These are phyloP conservation scores for Phaseolus lunatus DNA, from an alignment of 306 rosid genomes.

Conservation along the genomic window DNA sequence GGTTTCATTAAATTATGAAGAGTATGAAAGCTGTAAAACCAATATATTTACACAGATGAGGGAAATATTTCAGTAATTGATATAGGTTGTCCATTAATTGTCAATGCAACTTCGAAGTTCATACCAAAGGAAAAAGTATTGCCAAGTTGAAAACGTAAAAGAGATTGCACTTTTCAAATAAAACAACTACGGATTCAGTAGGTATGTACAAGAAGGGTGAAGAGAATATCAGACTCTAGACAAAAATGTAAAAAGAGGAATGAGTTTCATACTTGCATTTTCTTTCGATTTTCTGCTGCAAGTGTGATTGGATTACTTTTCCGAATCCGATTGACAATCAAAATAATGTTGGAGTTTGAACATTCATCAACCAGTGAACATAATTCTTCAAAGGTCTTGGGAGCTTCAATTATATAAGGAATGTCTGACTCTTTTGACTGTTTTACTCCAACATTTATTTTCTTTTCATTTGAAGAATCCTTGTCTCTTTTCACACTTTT, in stretches of 20 bases:
- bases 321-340: conserved; percentile 82
- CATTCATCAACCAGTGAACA: conserved; percentile 59
- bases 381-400: conserved; percentile 76
- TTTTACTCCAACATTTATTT: conserved; percentile 54
- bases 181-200: not conserved
- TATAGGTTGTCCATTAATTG: conserved; percentile 3
- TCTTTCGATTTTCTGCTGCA: conserved; percentile 85
- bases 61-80: conserved; percentile 7
- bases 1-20: not conserved
- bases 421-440: conserved; percentile 58
- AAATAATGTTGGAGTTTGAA: conserved; percentile 64
- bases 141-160: not conserved
- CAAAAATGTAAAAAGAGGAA: conserved; percentile 26
- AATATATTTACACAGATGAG: conserved; percentile 6
- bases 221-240: conserved; percentile 29
- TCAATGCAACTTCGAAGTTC: not conserved
- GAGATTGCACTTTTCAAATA: conserved; percentile 11
- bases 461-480: conserved; percentile 53
- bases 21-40: not conserved
- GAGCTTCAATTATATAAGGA: conserved; percentile 92
- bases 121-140: not conserved
- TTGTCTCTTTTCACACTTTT: conserved; percentile 49
- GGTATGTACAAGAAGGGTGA: conserved; percentile 15
- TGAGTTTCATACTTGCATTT: conserved; percentile 74
- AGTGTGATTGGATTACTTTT: conserved; percentile 85